A percentile compares a stretch with the other conserved stretches of the same genome.
Evolutionary conservation across 768 basidiomycete genomes (phyloP).

Genomic region (Agaricus bisporus): DNA sequence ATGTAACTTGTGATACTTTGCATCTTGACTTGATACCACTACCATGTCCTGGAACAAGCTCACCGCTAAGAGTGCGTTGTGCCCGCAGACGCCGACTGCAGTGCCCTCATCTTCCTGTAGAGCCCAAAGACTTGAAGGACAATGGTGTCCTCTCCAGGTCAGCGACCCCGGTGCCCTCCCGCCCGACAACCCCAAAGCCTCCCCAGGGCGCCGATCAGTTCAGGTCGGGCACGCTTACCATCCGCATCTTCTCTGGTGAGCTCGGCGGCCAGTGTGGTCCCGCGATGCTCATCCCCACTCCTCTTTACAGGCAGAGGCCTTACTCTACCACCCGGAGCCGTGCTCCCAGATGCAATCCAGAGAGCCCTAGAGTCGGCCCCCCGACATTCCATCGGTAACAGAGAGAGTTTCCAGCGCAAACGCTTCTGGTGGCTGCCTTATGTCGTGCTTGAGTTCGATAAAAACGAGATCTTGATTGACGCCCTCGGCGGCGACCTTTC

Average conservation of each 20-base stretch:
- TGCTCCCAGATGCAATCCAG: slow-evolving; percentile 81
- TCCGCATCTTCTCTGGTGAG: slow-evolving; percentile 90
- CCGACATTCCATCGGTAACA: slow-evolving; percentile 59
- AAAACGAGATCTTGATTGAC: slow-evolving; percentile 96
- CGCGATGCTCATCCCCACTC: background rate
- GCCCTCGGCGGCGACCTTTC: slow-evolving; percentile 91
- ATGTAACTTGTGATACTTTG: background rate
- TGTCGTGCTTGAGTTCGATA: slow-evolving; percentile 96
- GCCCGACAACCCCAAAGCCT: slow-evolving; percentile 72
- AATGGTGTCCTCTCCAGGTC: slow-evolving; percentile 71
- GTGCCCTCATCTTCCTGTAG: slow-evolving; percentile 25
- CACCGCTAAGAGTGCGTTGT: slow-evolving; percentile 32
- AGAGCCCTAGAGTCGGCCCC: slow-evolving; percentile 66
- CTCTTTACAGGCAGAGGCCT: slow-evolving; percentile 66
- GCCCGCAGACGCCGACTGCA: slow-evolving; percentile 1
- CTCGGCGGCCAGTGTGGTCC: slow-evolving; percentile 12
- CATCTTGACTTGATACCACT: slow-evolving; percentile 7
- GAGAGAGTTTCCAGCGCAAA: slow-evolving; percentile 89
- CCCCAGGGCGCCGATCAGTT: slow-evolving; percentile 54
- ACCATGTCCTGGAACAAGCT: slow-evolving; percentile 53
- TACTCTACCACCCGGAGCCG: slow-evolving; percentile 68
- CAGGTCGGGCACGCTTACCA: slow-evolving; percentile 88
- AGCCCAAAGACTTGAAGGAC: slow-evolving; percentile 65
- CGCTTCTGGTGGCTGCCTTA: slow-evolving; percentile 97
- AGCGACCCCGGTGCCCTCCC: slow-evolving; percentile 74